Conservation (phyloP, 2,329 filamentous ascomycete species). For the Cladophialophora chaetospira region DNA sequence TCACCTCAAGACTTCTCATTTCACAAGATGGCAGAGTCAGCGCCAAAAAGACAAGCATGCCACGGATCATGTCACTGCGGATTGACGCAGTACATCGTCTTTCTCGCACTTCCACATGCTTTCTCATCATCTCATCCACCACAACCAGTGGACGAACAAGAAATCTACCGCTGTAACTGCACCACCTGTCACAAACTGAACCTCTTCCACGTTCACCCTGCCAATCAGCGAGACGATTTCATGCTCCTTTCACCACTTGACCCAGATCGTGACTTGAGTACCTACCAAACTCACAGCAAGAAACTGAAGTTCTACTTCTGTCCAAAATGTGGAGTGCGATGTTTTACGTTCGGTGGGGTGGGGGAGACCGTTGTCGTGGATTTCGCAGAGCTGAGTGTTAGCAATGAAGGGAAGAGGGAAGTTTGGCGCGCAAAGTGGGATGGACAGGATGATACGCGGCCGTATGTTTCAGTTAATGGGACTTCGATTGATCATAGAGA, state of each 20-base stretch:
- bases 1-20: conserved; percentile 31
- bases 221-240: conserved; percentile 46
- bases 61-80: conserved; percentile 51
- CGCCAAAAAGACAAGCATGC: conserved; percentile 30
- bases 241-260: conserved; percentile 48
- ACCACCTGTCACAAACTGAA: conserved; percentile 53
- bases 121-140: conserved; percentile 32
- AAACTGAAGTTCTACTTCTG: conserved; percentile 51
- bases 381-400: conserved; percentile 30
- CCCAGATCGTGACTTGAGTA: conserved; percentile 43
- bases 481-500: conserved; percentile 35
- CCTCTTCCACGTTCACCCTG: conserved; percentile 50
- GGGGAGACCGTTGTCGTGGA: conserved; percentile 36
- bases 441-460: conserved; percentile 33
- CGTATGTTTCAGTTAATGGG: conserved; percentile 35
- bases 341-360: conserved; percentile 45
- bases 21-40: conserved; percentile 35
- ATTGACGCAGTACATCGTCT: conserved; percentile 41
- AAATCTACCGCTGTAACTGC: conserved; percentile 52
- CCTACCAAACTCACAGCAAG: conserved; percentile 43
- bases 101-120: conserved; percentile 42
- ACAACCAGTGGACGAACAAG: conserved; percentile 30
- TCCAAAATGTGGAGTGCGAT: conserved; percentile 49
- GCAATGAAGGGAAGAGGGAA: conserved; percentile 34
- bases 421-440: conserved; percentile 35